A percentile compares a stretch with the other conserved stretches of the same genome.
phyloP scores from a whole-genome alignment of 768 basidiomycete genomes.

The Basidioascus undulatus region DNA sequence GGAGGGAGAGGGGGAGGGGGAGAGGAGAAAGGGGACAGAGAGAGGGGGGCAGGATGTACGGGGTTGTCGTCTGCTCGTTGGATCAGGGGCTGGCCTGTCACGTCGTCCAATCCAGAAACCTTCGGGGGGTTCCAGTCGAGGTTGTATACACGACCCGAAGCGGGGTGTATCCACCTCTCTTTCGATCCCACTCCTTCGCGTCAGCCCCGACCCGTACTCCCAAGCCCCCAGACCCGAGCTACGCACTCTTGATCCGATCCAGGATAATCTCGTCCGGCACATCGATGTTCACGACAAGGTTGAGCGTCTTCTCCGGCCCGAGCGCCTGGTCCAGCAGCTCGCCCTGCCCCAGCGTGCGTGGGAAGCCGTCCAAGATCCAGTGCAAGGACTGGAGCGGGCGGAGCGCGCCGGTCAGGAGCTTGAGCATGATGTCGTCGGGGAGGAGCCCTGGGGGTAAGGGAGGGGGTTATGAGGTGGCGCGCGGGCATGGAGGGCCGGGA shows the following conservation, averaged over 20 bases:
- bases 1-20: too few relatives aligned
- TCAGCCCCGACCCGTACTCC: neutral
- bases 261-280: constrained; percentile 74
- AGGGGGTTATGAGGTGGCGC: too few relatives aligned
- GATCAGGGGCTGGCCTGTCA: constrained; percentile 67
- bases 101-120: constrained; percentile 54
- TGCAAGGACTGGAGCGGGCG: constrained; percentile 16
- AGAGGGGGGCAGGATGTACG: constrained; percentile 23
- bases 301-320: constrained; percentile 32
- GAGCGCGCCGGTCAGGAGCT: constrained; percentile 47
- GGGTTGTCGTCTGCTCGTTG: constrained; percentile 76
- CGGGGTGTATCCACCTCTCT: constrained; percentile 70
- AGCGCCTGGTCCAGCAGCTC: constrained; percentile 52
- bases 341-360: constrained; percentile 66
- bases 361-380: constrained; percentile 43
- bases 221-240: neutral
- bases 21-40: neutral
- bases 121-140: constrained; percentile 64
- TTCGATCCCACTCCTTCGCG: neutral
- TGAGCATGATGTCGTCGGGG: constrained; percentile 55
- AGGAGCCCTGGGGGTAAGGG: constrained; percentile 22
- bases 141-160: constrained; percentile 78
- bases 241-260: constrained; percentile 39
- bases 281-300: constrained; percentile 60
- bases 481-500: neutral